phyloP scores from a whole-genome alignment of 1,284 basidiomycete genomes.

The Amylostereum chailletii region DNA sequence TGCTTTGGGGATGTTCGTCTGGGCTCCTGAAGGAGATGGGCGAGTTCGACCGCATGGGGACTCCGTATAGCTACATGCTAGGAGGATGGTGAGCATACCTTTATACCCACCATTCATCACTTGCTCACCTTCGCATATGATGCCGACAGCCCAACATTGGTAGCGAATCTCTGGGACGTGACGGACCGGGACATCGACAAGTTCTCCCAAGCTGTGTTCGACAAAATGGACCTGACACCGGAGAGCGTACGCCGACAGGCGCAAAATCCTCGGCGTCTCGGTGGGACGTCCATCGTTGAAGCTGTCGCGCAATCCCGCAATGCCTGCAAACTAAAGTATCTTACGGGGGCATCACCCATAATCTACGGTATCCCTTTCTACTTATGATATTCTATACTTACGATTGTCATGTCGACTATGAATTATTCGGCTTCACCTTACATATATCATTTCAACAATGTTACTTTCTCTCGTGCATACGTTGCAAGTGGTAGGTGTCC shows the following conservation, averaged over 20 bases:
- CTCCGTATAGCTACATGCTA: slow-evolving; percentile 92
- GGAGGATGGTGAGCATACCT: slow-evolving; percentile 73
- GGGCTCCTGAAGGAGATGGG: slow-evolving; percentile 85
- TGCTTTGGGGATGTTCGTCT: slow-evolving; percentile 99
- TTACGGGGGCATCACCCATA: slow-evolving; percentile 93
- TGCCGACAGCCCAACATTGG: slow-evolving; percentile 68
- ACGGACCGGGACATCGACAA: slow-evolving; percentile 97
- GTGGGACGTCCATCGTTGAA: slow-evolving; percentile 49
- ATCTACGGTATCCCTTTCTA: slow-evolving; percentile 94
- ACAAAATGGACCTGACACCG: slow-evolving; percentile 54
- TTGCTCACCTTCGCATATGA: slow-evolving; percentile 5
- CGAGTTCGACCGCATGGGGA: slow-evolving; percentile 87
- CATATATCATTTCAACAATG: too few relatives aligned
- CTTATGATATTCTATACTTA: slow-evolving; percentile 28
- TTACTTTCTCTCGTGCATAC: too few relatives aligned
- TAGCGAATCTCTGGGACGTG: slow-evolving; percentile 97
- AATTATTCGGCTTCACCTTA: too few relatives aligned
- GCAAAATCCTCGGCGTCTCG: slow-evolving; percentile 11
- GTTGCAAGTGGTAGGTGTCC: too few relatives aligned
- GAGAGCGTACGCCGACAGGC: slow-evolving; percentile 23
- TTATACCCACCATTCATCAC: neutral
- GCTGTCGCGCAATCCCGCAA: slow-evolving; percentile 78
- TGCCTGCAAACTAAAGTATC: slow-evolving; percentile 82
- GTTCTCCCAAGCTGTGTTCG: slow-evolving; percentile 80
- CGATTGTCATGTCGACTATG: neutral